Evolutionary conservation across 2,329 filamentous ascomycete genomes (phyloP), one percentile per base, ranked within the genome.

Genomic region (Trichoderma sp.): DNA sequence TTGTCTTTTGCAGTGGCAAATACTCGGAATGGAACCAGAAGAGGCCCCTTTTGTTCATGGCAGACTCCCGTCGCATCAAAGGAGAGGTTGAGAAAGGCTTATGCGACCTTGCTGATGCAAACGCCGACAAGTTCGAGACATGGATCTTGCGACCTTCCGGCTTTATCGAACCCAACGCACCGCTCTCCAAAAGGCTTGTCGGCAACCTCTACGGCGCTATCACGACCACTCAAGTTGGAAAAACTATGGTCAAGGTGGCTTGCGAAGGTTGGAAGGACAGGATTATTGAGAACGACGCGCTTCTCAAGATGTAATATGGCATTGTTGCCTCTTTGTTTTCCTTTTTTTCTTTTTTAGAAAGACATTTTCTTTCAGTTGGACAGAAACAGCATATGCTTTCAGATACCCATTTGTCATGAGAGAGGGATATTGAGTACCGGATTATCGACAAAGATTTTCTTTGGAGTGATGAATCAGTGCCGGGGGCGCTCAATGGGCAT

Each of bases 1-100:
- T 85, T 73, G 75, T 85, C 58, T 83, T 82, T 67, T 83, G 82
- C 78, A 84, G 82, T 76, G 80, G 79, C 66, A 79, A 76, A 72
- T 78, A 75, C 30, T 75, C 79, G 13, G 79, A 81, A 66, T 78
- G 77, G 74, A 76, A 81, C 57, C 79, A 80, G 65, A 72, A 77
- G 28, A 81, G 81, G 73, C 70, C 74, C 11, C 76, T 84, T 15
- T 72, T 75, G 7, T 83, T 83, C 73, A 73, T 82, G 62, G 73
- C 75, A n/a, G 81, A 84, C 30, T 77, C 79, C 3, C 79, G 82
- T 34, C 79, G 76, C 34, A 78, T 82, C 71, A 82, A 81, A 77
- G 80, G 80, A n/a, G 77, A 81, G 72, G 79, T 80, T 13, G 83
- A 84, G 73, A 81, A 80, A 72, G 77, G 76, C 4, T 78, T 85